These are phyloP conservation scores for Penicillium malachiteum DNA, from an alignment of 495 filamentous ascomycete species.

Conservation along the genomic window DNA sequence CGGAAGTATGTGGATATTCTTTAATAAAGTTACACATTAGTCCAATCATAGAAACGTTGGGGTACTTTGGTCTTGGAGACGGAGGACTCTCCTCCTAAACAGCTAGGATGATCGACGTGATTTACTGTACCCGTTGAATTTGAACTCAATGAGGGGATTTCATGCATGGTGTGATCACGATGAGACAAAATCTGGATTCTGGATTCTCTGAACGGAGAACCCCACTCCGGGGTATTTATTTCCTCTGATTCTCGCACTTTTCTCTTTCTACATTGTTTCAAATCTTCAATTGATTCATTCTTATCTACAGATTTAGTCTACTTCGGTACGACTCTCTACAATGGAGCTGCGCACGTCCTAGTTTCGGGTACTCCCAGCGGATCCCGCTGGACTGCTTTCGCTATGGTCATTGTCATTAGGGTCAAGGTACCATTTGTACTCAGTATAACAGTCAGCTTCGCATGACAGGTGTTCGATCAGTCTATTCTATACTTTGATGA, in stretches of 20 bases:
- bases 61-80: background rate
- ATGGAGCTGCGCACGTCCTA: conserved; percentile 38
- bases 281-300: background rate
- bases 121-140: conserved; percentile 21
- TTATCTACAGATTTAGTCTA: conserved; percentile 5
- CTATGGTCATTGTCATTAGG: conserved; percentile 34
- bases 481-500: conserved; percentile 1
- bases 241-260: background rate
- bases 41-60: conserved; percentile 6
- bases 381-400: conserved; percentile 26
- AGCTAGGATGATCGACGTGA: background rate
- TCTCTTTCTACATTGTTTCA: conserved; percentile 16
- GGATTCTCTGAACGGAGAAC: conserved; percentile 1
- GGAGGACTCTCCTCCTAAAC: background rate
- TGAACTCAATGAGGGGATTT: conserved; percentile 1
- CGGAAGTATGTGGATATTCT: conserved; percentile 16
- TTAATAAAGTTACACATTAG: conserved; percentile 8
- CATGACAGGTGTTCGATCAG: conserved; percentile 60
- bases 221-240: conserved; percentile 19
- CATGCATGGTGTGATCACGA: conserved; percentile 11
- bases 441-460: conserved; percentile 52
- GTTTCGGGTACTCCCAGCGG: conserved; percentile 5
- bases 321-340: conserved; percentile 38
- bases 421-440: conserved; percentile 63
- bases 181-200: conserved; percentile 2